A percentile compares a stretch with the other conserved stretches of the same genome.
phyloP scores from a whole-genome alignment of 139 green algal species.

The Coelastrella sp. region DNA sequence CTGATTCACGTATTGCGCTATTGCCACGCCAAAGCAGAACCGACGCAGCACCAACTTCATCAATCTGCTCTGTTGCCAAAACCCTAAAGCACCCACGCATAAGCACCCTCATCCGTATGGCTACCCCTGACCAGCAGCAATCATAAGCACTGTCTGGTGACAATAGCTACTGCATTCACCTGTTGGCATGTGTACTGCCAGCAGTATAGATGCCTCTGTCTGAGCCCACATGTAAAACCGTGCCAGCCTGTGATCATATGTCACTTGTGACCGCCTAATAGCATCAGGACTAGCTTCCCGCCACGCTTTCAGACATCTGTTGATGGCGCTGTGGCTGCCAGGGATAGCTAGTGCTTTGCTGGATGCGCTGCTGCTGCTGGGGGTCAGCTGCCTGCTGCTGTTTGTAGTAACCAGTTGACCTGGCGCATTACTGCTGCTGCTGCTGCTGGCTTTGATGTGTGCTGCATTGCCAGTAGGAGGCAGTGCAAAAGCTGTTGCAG shows the following conservation, averaged over 20 bases:
- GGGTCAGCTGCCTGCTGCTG: not conserved
- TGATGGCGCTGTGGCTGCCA: constrained; percentile 1
- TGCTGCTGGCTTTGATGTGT: constrained; percentile 13
- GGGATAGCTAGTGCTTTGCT: not conserved
- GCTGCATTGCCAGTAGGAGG: not conserved
- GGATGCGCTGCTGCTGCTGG: not conserved
- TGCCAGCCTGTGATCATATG: constrained; percentile 63
- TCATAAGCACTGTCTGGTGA: too few relatives aligned
- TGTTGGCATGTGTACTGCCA: constrained; percentile 79
- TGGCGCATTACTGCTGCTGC: not conserved
- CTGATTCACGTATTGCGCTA: too few relatives aligned
- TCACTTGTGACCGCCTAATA: constrained; percentile 48
- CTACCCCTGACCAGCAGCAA: too few relatives aligned
- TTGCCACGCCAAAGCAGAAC: too few relatives aligned
- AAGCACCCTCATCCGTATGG: too few relatives aligned
- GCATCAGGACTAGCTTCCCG: constrained; percentile 1
- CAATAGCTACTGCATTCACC: too few relatives aligned
- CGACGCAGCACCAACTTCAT: too few relatives aligned
- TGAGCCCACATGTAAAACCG: constrained; percentile 89
- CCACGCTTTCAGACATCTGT: constrained; percentile 34
- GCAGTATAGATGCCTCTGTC: constrained; percentile 63
- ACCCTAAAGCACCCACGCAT: too few relatives aligned
- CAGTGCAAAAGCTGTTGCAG: not conserved
- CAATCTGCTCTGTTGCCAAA: too few relatives aligned
- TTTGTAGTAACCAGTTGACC: not conserved